Percentiles rank a stretch among this genome's conserved stretches.
Conservation (phyloP, 225 moss, liverwort and hornwort species). For the Physcomitrellopsis africana region DNA sequence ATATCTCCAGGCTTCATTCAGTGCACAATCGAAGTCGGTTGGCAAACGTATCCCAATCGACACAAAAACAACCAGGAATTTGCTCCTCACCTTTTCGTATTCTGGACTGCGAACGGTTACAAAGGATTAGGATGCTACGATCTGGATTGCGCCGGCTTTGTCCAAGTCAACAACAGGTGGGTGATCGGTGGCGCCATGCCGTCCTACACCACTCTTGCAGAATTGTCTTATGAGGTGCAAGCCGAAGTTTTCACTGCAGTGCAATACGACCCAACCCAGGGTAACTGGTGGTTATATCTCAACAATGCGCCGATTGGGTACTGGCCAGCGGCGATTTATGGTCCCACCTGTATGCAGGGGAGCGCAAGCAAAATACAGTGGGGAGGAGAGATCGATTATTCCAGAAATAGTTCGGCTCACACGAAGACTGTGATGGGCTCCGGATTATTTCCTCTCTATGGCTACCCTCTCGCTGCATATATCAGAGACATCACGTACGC, state of each 20-base stretch:
- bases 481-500: constrained; percentile 16
- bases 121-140: constrained; percentile 22
- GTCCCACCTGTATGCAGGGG: background rate
- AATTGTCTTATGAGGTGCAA: background rate
- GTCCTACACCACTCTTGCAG: background rate
- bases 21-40: constrained; percentile 46
- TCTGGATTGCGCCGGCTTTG: constrained; percentile 17
- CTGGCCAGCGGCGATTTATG: constrained; percentile 34
- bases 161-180: constrained; percentile 23
- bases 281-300: constrained; percentile 21
- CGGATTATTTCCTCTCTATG: constrained; percentile 26
- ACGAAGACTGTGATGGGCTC: constrained; percentile 33
- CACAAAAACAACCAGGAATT: background rate
- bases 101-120: constrained; percentile 31
- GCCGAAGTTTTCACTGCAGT: background rate
- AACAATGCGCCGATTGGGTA: constrained; percentile 14
- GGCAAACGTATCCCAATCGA: constrained; percentile 11
- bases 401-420: background rate
- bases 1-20: background rate
- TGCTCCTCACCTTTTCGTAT: constrained; percentile 42
- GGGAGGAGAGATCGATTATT: constrained; percentile 31
- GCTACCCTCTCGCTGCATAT: constrained; percentile 29
- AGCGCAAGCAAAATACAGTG: constrained; percentile 14
- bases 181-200: constrained; percentile 35
- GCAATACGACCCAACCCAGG: background rate